phyloP scores from a whole-genome alignment of 306 rosid genomes.

The Lathyrus aphaca region DNA sequence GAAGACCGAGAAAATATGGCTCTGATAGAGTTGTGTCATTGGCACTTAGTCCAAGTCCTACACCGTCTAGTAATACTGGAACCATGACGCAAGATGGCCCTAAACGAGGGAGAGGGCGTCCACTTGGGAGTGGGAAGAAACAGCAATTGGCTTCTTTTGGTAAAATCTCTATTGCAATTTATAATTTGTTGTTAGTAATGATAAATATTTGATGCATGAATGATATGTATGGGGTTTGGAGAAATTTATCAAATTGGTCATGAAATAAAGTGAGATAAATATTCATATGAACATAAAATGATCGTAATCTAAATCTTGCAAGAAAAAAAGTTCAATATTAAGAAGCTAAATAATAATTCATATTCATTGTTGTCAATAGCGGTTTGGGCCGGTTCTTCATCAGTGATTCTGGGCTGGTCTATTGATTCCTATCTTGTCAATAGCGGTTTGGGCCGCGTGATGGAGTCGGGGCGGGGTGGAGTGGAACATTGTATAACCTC shows the following conservation, averaged over 20 bases:
- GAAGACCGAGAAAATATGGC: slow-evolving; percentile 94
- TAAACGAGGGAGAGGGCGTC: slow-evolving; percentile 89
- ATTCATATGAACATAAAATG: neutral
- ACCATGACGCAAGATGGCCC: slow-evolving; percentile 43
- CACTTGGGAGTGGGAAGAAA: slow-evolving; percentile 89
- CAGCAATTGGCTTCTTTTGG: slow-evolving; percentile 81
- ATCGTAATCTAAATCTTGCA: neutral
- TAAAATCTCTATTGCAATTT: slow-evolving; percentile 44
- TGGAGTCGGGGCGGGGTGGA: neutral
- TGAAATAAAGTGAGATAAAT: neutral
- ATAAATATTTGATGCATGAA: slow-evolving; percentile 25
- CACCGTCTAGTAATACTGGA: slow-evolving; percentile 57
- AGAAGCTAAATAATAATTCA: neutral
- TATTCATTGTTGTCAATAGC: too few relatives aligned
- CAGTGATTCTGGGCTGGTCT: neutral
- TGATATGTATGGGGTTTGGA: slow-evolving; percentile 22
- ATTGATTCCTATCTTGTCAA: neutral
- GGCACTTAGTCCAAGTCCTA: slow-evolving; percentile 72
- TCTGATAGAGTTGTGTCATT: slow-evolving; percentile 82
- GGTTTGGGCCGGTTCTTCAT: neutral
- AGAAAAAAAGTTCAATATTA: neutral
- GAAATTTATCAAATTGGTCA: slow-evolving; percentile 3
- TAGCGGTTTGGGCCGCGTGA: neutral
- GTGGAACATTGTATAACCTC: neutral
- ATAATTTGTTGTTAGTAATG: slow-evolving; percentile 18